These are phyloP conservation scores for Botrytis aclada DNA, from an alignment of 2,329 filamentous ascomycete genomes.

Conservation along the genomic window DNA sequence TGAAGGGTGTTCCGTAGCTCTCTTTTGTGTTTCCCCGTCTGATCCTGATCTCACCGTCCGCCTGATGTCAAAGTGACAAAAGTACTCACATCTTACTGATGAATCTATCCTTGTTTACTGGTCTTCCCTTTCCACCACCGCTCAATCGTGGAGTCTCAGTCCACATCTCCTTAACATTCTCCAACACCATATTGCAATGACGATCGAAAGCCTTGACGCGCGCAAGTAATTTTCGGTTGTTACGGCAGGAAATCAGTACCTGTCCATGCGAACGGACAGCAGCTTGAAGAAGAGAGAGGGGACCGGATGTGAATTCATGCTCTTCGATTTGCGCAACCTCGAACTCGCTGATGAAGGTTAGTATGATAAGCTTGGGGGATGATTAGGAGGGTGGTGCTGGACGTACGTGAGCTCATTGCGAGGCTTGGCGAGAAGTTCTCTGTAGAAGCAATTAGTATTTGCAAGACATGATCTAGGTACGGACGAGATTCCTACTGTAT, in stretches of 20 bases:
- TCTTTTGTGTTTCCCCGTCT: neutral
- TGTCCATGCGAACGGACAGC: conserved; percentile 92
- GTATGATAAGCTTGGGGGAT: conserved; percentile 25
- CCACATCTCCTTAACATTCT: conserved; percentile 99
- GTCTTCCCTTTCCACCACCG: conserved; percentile 81
- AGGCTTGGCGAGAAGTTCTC: conserved; percentile 85
- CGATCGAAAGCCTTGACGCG: conserved; percentile 98
- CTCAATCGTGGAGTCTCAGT: conserved; percentile 84
- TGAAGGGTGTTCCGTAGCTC: neutral
- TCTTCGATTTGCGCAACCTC: conserved; percentile 79
- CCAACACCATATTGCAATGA: conserved; percentile 98
- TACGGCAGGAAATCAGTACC: conserved; percentile 94
- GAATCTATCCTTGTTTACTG: conserved; percentile 96
- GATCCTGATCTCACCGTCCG: neutral
- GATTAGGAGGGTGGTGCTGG: conserved; percentile 14
- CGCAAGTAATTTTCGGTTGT: conserved; percentile 96
- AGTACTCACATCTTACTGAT: conserved; percentile 87
- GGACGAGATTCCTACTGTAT: conserved; percentile 55
- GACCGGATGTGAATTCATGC: conserved; percentile 75
- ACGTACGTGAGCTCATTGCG: conserved; percentile 88
- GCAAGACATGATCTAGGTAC: neutral
- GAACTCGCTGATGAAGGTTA: conserved; percentile 64
- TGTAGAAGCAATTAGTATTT: conserved; percentile 41
- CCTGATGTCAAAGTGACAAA: neutral
- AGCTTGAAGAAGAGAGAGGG: conserved; percentile 92